Evolutionary conservation across 768 basidiomycete species (phyloP), one percentile per base, ranked within the genome.

Genomic region (Suillus lakei): DNA sequence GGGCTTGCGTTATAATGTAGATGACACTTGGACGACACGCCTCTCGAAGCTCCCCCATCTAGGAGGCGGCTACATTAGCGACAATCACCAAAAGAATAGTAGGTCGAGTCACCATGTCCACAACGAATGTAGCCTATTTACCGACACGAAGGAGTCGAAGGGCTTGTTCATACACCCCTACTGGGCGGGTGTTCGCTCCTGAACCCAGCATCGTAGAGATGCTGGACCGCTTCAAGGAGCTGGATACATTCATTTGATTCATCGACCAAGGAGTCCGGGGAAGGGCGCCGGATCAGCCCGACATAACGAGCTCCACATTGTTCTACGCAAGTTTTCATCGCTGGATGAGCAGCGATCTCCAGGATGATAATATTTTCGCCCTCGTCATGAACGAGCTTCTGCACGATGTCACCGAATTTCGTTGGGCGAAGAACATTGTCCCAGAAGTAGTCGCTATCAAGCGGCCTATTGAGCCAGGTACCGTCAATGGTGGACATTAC

Each of bases 401-500:
- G 72, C 64, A 79, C 73, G 7, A 74, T 74, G 56, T 73, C 73
- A 3, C 76, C 72, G n/a, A 79, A 79, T 30, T 76, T 69, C 12
- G 79, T 78, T 0, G 78, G 79, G 34, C 67, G 66, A 59, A 75
- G 79, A 59, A 78, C 75, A 58, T 77, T 79, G 28, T 79, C 74
- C 78, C 78, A 79, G 64, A 74, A 79, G 44, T 79, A 79, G 63
- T 73, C 60, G 55, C 62, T 46, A 32, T 68, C 64, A 26, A 74
- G 67, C 4, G 66, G 54, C 16, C 76, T 70, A 38, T 75, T 72
- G 10, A 79, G 73, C 71, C 77, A 71, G 28, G 67, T 71, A 12
- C 78, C 77, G 30, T 80, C 77, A 2, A 73, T 73, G 6, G 79
- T 78, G 3, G 78, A 79, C 74, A 77, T 79, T 1, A 79, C 76